Evolutionary conservation across 371 early-diverging fungal genomes (phyloP).

Genomic region (Mucor plumbeus): DNA sequence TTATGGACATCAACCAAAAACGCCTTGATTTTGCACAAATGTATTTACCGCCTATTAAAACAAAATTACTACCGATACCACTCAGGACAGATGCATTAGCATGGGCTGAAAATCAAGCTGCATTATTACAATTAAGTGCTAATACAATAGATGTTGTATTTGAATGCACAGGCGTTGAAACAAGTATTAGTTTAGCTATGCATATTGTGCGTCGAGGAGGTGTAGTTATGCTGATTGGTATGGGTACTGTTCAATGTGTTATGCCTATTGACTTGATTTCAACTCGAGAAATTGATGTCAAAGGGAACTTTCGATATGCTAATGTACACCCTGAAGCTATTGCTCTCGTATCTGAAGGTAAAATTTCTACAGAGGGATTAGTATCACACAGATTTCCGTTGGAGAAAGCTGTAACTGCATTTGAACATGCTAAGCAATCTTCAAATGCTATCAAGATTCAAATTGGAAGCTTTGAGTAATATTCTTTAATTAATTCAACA

Average conservation of each 20-base stretch:
- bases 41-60: not conserved
- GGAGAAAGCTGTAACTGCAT: slow-evolving; percentile 43
- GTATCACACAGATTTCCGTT: slow-evolving; percentile 50
- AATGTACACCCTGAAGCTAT: slow-evolving; percentile 49
- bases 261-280: slow-evolving; percentile 42
- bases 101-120: slow-evolving; percentile 29
- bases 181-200: slow-evolving; percentile 46
- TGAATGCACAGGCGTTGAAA: slow-evolving; percentile 53
- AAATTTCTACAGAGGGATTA: slow-evolving; percentile 46
- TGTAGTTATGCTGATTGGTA: slow-evolving; percentile 46
- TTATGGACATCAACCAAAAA: slow-evolving; percentile 25
- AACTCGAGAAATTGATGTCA: slow-evolving; percentile 44
- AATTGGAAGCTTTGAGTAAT: slow-evolving; percentile 25
- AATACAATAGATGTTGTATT: slow-evolving; percentile 48
- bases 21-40: slow-evolving; percentile 47
- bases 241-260: slow-evolving; percentile 40
- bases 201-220: slow-evolving; percentile 47
- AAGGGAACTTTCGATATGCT: slow-evolving; percentile 49
- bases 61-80: slow-evolving; percentile 15
- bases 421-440: slow-evolving; percentile 44
- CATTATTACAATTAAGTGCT: slow-evolving; percentile 26
- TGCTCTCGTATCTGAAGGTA: slow-evolving; percentile 40
- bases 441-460: slow-evolving; percentile 50
- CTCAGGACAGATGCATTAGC: slow-evolving; percentile 20
- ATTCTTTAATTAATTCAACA: not conserved